phyloP scores from a whole-genome alignment of 2,329 filamentous ascomycete species.

The Calonectria ilicicola region DNA sequence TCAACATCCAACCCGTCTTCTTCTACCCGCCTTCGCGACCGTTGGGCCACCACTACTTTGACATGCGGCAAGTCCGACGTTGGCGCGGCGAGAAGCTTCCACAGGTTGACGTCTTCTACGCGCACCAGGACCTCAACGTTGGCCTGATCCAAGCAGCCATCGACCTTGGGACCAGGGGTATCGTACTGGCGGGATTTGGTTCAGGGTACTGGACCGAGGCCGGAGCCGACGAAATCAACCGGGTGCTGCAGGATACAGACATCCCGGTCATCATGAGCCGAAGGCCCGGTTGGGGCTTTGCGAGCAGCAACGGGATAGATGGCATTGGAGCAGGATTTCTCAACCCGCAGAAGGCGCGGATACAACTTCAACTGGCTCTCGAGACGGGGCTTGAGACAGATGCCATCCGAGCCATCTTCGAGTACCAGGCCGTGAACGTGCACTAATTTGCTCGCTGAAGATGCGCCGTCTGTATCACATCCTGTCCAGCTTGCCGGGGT shows the following conservation, averaged over 20 bases:
- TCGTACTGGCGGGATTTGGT: conserved; percentile 68
- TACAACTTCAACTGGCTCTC: conserved; percentile 60
- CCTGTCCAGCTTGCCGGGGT: neutral
- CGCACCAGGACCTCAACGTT: conserved; percentile 64
- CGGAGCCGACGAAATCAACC: conserved; percentile 54
- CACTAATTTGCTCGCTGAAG: conserved; percentile 28
- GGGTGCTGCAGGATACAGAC: conserved; percentile 56
- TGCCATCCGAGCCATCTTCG: conserved; percentile 45
- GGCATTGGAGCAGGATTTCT: conserved; percentile 62
- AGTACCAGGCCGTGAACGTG: conserved; percentile 43
- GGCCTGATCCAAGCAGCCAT: conserved; percentile 60
- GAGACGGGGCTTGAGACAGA: conserved; percentile 43
- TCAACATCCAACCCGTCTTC: conserved; percentile 70
- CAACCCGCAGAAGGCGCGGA: conserved; percentile 67
- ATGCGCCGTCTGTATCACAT: conserved; percentile 8
- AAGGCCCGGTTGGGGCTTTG: conserved; percentile 64
- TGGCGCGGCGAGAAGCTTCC: conserved; percentile 53
- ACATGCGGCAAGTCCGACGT: conserved; percentile 42
- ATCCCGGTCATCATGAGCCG: conserved; percentile 64
- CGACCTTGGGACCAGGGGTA: conserved; percentile 62
- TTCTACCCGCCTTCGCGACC: conserved; percentile 66
- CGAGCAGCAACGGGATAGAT: conserved; percentile 52
- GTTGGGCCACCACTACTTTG: conserved; percentile 58
- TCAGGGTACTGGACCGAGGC: conserved; percentile 61
- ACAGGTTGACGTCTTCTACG: conserved; percentile 67